These are phyloP conservation scores for Cyanidioschyzon merolae DNA, from an alignment of 23 red algal species.

Conservation along the genomic window DNA sequence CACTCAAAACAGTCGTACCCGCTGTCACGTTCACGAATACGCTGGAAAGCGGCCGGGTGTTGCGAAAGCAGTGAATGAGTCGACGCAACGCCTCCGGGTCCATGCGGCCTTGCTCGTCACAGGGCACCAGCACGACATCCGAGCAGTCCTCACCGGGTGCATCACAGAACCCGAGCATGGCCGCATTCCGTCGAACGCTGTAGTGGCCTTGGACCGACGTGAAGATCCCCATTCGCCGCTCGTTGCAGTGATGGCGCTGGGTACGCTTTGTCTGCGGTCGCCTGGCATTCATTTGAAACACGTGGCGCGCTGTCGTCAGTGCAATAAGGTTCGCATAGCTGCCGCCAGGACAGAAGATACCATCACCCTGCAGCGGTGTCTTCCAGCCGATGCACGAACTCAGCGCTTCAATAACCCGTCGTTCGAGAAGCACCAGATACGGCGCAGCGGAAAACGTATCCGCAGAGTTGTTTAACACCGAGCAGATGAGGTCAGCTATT, in stretches of 20 bases:
- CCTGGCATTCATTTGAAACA: background rate
- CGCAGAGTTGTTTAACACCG: background rate
- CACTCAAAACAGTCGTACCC: conserved; percentile 9
- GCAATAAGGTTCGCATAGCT: conserved; percentile 1
- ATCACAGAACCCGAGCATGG: background rate
- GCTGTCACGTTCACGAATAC: conserved; percentile 9
- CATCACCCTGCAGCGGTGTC: background rate
- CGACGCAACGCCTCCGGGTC: conserved; percentile 1
- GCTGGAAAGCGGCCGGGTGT: background rate
- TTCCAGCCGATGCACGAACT: background rate
- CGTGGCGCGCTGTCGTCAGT: background rate
- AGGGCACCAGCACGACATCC: conserved; percentile 6
- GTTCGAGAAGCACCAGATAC: conserved; percentile 1
- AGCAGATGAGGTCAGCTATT: background rate
- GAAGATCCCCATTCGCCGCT: background rate
- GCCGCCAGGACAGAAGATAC: conserved; percentile 10
- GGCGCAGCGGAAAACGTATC: conserved; percentile 6
- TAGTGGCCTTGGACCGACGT: conserved; percentile 3
- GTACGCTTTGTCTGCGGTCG: background rate
- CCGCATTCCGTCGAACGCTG: conserved; percentile 6
- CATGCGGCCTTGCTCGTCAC: background rate
- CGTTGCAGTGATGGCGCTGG: background rate
- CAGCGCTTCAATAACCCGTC: conserved; percentile 5
- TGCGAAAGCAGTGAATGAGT: background rate
- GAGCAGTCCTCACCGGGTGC: background rate